Conservation (phyloP, 1,139 yeast species). For the Cylindricascospora bacillispora region DNA sequence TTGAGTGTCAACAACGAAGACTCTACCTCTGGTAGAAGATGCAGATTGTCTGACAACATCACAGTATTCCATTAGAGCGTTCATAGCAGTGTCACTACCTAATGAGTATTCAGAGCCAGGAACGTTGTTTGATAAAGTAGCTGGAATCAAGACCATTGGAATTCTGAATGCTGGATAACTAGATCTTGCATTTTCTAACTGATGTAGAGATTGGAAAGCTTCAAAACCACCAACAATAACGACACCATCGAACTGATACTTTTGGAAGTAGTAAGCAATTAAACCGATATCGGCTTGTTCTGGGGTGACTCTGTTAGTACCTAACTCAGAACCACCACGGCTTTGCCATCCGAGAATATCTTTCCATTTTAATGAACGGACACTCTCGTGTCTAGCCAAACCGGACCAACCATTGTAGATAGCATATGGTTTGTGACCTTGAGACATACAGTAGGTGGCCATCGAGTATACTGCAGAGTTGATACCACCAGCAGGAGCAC, state of each 20-base stretch:
- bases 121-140: conserved; percentile 94
- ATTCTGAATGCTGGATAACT: conserved; percentile 83
- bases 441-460: conserved; percentile 78
- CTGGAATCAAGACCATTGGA: conserved; percentile 86
- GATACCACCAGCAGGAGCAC: conserved; percentile 96
- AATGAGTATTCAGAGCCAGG: conserved; percentile 92
- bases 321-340: conserved; percentile 88
- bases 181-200: conserved; percentile 57
- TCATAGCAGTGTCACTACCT: conserved; percentile 88
- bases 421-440: conserved; percentile 81
- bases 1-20: conserved; percentile 92
- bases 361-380: conserved; percentile 66
- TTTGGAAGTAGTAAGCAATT: conserved; percentile 83
- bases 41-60: conserved; percentile 94
- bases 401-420: conserved; percentile 93
- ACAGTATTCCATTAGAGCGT: conserved; percentile 80
- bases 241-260: conserved; percentile 72
- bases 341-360: conserved; percentile 86
- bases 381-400: conserved; percentile 64
- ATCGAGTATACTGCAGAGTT: conserved; percentile 89
- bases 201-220: conserved; percentile 73
- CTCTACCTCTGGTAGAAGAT: conserved; percentile 86
- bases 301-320: conserved; percentile 85
- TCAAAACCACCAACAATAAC: conserved; percentile 93
- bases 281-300: conserved; percentile 66